Percentiles rank a stretch among this genome's conserved stretches.
These are phyloP conservation scores for Heracleum sosnowskyi DNA, from an alignment of 129 eudicot genomes.

Conservation along the genomic window DNA sequence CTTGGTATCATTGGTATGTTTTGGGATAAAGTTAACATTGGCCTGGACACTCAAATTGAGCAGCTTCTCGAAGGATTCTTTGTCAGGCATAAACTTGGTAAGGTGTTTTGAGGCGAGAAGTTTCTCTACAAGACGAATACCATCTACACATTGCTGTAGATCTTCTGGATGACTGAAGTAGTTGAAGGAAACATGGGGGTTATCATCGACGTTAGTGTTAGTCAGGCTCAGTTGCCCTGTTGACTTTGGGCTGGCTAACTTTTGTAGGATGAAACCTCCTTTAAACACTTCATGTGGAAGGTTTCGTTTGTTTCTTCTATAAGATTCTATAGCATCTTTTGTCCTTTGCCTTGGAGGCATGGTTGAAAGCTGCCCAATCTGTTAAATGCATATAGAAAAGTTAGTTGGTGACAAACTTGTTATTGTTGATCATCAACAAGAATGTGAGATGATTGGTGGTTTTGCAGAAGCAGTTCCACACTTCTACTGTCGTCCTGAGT, in stretches of 20 bases:
- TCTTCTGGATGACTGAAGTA: constrained; percentile 79
- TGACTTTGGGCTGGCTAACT: constrained; percentile 64
- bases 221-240: constrained; percentile 51
- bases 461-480: neutral
- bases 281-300: constrained; percentile 66
- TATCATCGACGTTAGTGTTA: constrained; percentile 66
- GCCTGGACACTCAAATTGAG: constrained; percentile 74
- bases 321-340: constrained; percentile 51
- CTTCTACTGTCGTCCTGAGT: neutral
- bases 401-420: neutral
- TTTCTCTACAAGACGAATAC: constrained; percentile 59
- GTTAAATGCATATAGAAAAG: constrained; percentile 8
- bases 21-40: constrained; percentile 66
- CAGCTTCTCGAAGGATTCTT: constrained; percentile 34
- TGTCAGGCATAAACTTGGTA: constrained; percentile 30
- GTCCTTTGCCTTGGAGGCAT: constrained; percentile 75
- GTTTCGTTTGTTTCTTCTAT: constrained; percentile 37
- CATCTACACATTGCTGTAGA: constrained; percentile 49
- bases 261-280: constrained; percentile 85
- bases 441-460: neutral
- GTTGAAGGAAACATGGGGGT: constrained; percentile 78
- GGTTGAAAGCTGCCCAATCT: constrained; percentile 91
- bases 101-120: constrained; percentile 46
- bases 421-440: neutral
- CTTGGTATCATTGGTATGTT: constrained; percentile 57